Conservation (phyloP, 2,329 filamentous ascomycete genomes). For the Tolypocladium guangdongense region DNA sequence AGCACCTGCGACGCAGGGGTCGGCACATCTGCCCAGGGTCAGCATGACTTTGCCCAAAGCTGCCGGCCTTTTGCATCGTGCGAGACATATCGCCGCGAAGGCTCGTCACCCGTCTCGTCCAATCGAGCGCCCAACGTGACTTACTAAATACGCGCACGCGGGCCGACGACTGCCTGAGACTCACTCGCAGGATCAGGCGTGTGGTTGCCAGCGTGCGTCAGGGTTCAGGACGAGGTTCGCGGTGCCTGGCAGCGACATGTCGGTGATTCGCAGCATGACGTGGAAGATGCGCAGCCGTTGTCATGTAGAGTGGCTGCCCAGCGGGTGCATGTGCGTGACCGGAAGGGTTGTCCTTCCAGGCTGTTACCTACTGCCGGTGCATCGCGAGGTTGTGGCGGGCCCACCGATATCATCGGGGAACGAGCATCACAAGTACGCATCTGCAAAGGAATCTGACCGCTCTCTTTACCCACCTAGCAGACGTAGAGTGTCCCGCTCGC, state of each 20-base stretch:
- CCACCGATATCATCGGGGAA: background rate
- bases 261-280: background rate
- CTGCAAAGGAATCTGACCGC: background rate
- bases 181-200: background rate
- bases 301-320: background rate
- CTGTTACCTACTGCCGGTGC: background rate
- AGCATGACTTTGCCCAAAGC: background rate
- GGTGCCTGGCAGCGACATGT: background rate
- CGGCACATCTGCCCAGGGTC: background rate
- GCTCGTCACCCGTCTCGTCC: background rate
- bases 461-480: too few species aligned
- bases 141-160: background rate
- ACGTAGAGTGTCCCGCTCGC: background rate
- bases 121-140: background rate
- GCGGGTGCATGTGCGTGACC: background rate
- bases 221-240: background rate
- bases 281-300: background rate
- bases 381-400: background rate
- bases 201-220: background rate
- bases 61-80: background rate
- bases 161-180: background rate
- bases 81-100: background rate
- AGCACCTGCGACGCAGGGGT: background rate
- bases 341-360: background rate
- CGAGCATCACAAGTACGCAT: background rate